These are phyloP conservation scores for Pseudophaeomoniella oleicola DNA, from an alignment of 2,329 filamentous ascomycete species.

Conservation along the genomic window DNA sequence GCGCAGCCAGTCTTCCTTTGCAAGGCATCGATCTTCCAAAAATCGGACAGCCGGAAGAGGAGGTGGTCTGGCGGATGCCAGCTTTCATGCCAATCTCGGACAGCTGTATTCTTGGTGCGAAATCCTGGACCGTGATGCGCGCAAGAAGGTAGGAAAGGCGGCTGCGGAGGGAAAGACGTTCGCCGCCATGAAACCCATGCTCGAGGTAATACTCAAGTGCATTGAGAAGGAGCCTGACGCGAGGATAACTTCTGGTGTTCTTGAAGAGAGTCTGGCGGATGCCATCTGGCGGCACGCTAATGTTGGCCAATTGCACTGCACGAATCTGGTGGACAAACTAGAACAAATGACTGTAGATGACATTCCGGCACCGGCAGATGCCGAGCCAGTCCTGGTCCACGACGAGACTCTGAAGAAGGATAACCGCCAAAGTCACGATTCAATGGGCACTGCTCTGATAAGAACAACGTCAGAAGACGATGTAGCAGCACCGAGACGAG, in stretches of 20 bases:
- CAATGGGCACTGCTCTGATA: too few relatives aligned
- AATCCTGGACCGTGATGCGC: conserved; percentile 31
- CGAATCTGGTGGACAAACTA: neutral
- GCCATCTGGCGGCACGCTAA: conserved; percentile 23
- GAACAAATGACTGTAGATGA: neutral
- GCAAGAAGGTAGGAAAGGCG: conserved; percentile 22
- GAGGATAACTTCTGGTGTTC: conserved; percentile 17
- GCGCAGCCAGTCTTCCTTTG: conserved; percentile 39
- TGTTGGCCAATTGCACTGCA: conserved; percentile 8
- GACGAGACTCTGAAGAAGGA: too few relatives aligned
- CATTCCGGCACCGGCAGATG: neutral
- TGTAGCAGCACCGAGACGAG: too few relatives aligned
- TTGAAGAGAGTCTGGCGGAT: conserved; percentile 14
- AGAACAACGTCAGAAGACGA: too few relatives aligned
- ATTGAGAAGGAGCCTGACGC: conserved; percentile 18
- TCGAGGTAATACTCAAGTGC: conserved; percentile 23
- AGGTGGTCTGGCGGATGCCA: conserved; percentile 38
- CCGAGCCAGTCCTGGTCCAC: too few relatives aligned
- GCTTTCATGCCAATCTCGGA: conserved; percentile 42
- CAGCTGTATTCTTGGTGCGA: conserved; percentile 44
- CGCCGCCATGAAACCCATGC: conserved; percentile 21
- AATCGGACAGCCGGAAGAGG: conserved; percentile 32
- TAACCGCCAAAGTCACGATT: too few relatives aligned
- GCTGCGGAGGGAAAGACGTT: conserved; percentile 17
- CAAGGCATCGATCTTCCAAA: conserved; percentile 38